Conservation (phyloP, 257 asterid genomes). For the Ballota nigra region DNA sequence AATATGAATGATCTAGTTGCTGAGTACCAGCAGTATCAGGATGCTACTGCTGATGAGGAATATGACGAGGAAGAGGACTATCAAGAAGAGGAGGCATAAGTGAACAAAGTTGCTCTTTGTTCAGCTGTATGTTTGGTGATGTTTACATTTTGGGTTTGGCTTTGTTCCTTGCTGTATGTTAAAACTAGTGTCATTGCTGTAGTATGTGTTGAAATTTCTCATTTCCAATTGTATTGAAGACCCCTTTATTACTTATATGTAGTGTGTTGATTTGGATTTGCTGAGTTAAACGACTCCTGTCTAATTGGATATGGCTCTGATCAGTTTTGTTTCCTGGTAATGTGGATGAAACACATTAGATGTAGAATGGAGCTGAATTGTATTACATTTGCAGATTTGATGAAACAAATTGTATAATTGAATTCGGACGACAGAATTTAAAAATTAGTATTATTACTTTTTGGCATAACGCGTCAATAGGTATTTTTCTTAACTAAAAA, state of each 20-base stretch:
- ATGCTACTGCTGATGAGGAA: conserved; percentile 55
- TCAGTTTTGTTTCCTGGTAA: not conserved
- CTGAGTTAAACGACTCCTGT: not conserved
- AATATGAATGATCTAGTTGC: conserved; percentile 53
- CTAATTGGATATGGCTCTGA: not conserved
- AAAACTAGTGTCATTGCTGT: not conserved
- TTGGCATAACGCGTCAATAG: no score
- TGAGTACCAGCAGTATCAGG: conserved; percentile 55
- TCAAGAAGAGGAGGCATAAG: conserved; percentile 34
- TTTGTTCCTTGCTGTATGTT: not conserved
- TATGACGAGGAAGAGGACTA: conserved; percentile 35
- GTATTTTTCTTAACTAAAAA: no score
- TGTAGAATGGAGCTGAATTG: not conserved
- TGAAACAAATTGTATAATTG: no score
- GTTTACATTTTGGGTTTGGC: conserved; percentile 9
- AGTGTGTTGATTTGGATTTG: not conserved
- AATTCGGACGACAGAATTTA: no score
- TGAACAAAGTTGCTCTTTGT: not conserved
- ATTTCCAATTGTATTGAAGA: not conserved
- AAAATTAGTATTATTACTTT: no score
- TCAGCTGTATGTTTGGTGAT: conserved; percentile 15
- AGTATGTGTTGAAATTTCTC: conserved; percentile 15
- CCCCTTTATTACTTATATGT: not conserved
- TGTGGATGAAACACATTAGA: not conserved
- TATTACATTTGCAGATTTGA: no score